Conservation (phyloP, 2,329 filamentous ascomycete species). For the Aspergillus viridinutans region DNA sequence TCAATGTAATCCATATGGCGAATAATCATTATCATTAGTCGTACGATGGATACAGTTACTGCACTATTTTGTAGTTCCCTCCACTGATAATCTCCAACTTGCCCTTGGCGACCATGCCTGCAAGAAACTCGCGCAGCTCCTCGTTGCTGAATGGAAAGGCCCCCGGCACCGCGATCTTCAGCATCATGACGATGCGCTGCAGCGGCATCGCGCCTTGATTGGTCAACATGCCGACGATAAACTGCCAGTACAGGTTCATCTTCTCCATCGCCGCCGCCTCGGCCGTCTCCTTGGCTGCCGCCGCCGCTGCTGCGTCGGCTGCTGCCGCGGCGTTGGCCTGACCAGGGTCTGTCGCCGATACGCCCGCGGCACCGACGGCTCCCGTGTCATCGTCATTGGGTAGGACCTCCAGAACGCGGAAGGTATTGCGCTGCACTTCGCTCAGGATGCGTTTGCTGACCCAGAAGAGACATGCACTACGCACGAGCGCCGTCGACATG, state of each 20-base stretch:
- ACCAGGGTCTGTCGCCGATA: slow-evolving; percentile 10
- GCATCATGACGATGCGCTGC: slow-evolving; percentile 82
- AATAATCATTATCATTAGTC: not conserved
- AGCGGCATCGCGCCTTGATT: slow-evolving; percentile 84
- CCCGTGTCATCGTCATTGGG: slow-evolving; percentile 29
- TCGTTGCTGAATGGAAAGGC: slow-evolving; percentile 88
- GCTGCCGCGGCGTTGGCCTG: slow-evolving; percentile 33
- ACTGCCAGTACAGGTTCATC: slow-evolving; percentile 78
- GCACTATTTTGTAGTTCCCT: slow-evolving; percentile 61
- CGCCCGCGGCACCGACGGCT: slow-evolving; percentile 16
- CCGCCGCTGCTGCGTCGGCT: slow-evolving; percentile 39
- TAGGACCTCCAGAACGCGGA: slow-evolving; percentile 54
- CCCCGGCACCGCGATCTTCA: slow-evolving; percentile 84
- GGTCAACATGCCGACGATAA: slow-evolving; percentile 91
- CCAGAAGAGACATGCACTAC: slow-evolving; percentile 60
- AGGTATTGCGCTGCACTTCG: slow-evolving; percentile 48
- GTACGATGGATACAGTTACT: slow-evolving; percentile 9
- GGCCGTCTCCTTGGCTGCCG: slow-evolving; percentile 42
- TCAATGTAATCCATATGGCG: not conserved
- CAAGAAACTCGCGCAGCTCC: slow-evolving; percentile 76
- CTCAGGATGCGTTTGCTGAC: slow-evolving; percentile 53
- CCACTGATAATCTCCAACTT: slow-evolving; percentile 63
- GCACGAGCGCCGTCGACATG: slow-evolving; percentile 56
- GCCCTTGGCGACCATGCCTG: slow-evolving; percentile 68
- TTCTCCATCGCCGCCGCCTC: slow-evolving; percentile 63